phyloP scores from a whole-genome alignment of 176 grass and related monocot genomes.

The Phoenix dactylifera region DNA sequence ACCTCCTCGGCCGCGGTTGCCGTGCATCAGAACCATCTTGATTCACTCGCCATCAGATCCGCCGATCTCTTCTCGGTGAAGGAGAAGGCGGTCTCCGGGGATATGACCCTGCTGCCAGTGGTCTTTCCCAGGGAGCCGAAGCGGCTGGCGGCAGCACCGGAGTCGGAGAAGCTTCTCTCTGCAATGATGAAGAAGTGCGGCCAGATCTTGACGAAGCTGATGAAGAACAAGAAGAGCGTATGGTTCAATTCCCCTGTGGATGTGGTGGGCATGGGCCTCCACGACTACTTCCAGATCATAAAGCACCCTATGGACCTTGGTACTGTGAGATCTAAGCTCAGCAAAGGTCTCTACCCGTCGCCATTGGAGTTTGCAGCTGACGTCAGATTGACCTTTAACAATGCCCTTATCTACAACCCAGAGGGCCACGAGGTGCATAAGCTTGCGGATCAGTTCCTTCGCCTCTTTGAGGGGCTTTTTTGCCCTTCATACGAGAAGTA shows the following conservation, averaged over 20 bases:
- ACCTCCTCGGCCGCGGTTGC: neutral
- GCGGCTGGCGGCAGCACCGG: neutral
- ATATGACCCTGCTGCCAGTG: too few relatives aligned
- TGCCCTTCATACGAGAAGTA: slow-evolving; percentile 24
- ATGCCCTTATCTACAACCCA: slow-evolving; percentile 81
- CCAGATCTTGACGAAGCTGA: slow-evolving; percentile 62
- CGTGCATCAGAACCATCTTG: too few relatives aligned
- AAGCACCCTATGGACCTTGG: slow-evolving; percentile 85
- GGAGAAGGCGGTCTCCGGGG: too few relatives aligned
- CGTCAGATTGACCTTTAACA: slow-evolving; percentile 69
- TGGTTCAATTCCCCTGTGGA: slow-evolving; percentile 93
- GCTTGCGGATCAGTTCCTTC: slow-evolving; percentile 55
- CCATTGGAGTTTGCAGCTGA: slow-evolving; percentile 56
- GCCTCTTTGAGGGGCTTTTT: slow-evolving; percentile 50
- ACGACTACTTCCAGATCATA: slow-evolving; percentile 78
- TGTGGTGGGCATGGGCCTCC: slow-evolving; percentile 48
- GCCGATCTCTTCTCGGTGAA: too few relatives aligned
- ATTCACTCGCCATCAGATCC: too few relatives aligned
- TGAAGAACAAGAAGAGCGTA: slow-evolving; percentile 72
- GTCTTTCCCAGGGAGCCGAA: neutral
- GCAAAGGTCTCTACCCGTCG: slow-evolving; percentile 40
- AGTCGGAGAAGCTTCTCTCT: slow-evolving; percentile 20
- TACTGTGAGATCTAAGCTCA: slow-evolving; percentile 43
- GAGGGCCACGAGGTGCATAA: slow-evolving; percentile 56
- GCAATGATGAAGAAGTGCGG: slow-evolving; percentile 58